phyloP scores from a whole-genome alignment of 1,139 yeast genomes.

The Hyphopichia fennica region DNA sequence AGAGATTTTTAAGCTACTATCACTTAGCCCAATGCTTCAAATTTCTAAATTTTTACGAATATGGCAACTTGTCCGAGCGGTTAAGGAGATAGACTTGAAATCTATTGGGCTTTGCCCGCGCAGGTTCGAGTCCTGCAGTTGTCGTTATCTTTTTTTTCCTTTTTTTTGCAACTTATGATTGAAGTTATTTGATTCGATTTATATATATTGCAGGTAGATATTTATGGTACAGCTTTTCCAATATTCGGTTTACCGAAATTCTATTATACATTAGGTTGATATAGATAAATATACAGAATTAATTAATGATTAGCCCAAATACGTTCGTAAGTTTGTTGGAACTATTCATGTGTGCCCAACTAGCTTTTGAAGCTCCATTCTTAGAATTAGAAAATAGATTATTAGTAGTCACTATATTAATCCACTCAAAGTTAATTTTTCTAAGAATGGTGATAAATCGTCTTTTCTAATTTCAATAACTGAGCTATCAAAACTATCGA shows the following conservation, averaged over 20 bases:
- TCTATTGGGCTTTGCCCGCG: slow-evolving; percentile 43
- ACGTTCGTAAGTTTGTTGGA: no score
- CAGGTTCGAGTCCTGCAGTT: slow-evolving; percentile 43
- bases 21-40: no score
- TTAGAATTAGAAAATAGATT: no score
- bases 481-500: slow-evolving; percentile 93
- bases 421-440: slow-evolving; percentile 57
- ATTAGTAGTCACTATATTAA: slow-evolving; percentile 19
- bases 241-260: not conserved
- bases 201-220: no score
- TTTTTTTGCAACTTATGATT: not conserved
- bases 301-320: no score
- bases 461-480: slow-evolving; percentile 87
- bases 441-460: slow-evolving; percentile 85
- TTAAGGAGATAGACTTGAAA: slow-evolving; percentile 41
- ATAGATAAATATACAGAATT: not conserved
- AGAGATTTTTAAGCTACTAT: no score
- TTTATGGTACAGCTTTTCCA: not conserved
- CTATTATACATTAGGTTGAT: not conserved
- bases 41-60: not conserved
- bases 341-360: no score
- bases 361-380: not conserved
- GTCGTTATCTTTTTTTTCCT: slow-evolving; percentile 21
- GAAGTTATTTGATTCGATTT: not conserved
- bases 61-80: slow-evolving; percentile 43